Percentiles rank a stretch among this genome's conserved stretches.
phyloP scores from a whole-genome alignment of 2,329 filamentous ascomycete genomes.

The Pyricularia sp. region DNA sequence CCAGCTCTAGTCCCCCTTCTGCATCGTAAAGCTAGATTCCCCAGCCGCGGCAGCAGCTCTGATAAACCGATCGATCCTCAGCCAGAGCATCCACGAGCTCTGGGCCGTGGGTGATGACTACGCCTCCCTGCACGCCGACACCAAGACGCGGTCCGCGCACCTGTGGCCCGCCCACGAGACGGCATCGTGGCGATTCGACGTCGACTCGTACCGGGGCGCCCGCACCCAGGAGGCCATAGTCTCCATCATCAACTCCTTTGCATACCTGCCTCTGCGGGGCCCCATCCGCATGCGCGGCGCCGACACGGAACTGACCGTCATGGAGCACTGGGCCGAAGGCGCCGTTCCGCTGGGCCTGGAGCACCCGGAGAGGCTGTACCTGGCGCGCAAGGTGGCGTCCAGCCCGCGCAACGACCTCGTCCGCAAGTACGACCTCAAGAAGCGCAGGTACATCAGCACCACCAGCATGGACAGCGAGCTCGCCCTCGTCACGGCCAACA shows the following conservation, averaged over 20 bases:
- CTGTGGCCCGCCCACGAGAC: slow-evolving; percentile 54
- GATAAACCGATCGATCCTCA: slow-evolving; percentile 65
- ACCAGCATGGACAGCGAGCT: slow-evolving; percentile 97
- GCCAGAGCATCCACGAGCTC: slow-evolving; percentile 74
- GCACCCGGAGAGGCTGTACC: slow-evolving; percentile 49
- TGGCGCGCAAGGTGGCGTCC: slow-evolving; percentile 58
- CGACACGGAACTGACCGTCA: slow-evolving; percentile 63
- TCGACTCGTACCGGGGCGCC: slow-evolving; percentile 73
- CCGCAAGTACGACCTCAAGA: slow-evolving; percentile 77
- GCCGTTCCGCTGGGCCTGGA: slow-evolving; percentile 31
- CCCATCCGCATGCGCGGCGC: slow-evolving; percentile 63
- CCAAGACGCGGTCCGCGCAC: slow-evolving; percentile 43
- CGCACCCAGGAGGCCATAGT: slow-evolving; percentile 49
- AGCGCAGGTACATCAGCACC: slow-evolving; percentile 82
- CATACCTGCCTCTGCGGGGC: slow-evolving; percentile 65
- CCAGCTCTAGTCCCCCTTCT: slow-evolving; percentile 63
- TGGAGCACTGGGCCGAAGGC: slow-evolving; percentile 64
- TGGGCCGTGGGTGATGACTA: slow-evolving; percentile 67
- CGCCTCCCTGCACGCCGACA: slow-evolving; percentile 51
- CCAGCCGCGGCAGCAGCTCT: slow-evolving; percentile 51
- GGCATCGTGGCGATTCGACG: slow-evolving; percentile 65
- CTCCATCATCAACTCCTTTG: slow-evolving; percentile 71
- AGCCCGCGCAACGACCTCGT: slow-evolving; percentile 57
- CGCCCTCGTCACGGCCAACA: slow-evolving; percentile 80
- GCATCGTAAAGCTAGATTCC: slow-evolving; percentile 57